Conservation (phyloP, 768 basidiomycete species). For the Boletus vinaceobasis region DNA sequence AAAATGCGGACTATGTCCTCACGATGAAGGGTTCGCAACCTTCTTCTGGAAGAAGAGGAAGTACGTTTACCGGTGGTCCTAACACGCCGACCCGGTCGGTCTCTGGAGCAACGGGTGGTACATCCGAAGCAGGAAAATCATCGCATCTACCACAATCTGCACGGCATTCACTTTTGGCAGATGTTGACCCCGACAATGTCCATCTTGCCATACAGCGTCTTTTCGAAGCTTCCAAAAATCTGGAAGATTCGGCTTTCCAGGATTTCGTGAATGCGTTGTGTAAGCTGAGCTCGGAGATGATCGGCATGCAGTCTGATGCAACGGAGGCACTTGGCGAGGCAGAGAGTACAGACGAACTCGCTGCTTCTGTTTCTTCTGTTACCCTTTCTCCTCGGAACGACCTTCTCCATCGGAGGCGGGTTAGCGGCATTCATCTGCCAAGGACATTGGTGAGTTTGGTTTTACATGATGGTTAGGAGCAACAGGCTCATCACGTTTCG, state of each 20-base stretch:
- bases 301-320: conserved; percentile 71
- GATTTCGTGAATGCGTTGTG: conserved; percentile 78
- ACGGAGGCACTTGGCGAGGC: conserved; percentile 24
- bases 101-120: conserved; percentile 27
- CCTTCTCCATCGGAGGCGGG: conserved; percentile 58
- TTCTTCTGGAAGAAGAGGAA: conserved; percentile 31
- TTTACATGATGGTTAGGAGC: not conserved
- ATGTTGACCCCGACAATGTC: conserved; percentile 74
- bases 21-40: conserved; percentile 50
- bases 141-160: conserved; percentile 22
- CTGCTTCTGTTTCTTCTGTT: conserved; percentile 31
- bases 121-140: conserved; percentile 17
- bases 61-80: conserved; percentile 32
- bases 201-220: conserved; percentile 73
- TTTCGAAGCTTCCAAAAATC: conserved; percentile 80
- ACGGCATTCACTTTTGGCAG: conserved; percentile 63
- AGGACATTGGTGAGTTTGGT: conserved; percentile 60
- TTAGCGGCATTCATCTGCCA: conserved; percentile 87
- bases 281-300: conserved; percentile 87
- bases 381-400: conserved; percentile 41
- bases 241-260: conserved; percentile 80
- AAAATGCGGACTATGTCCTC: conserved; percentile 93
- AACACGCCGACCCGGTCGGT: conserved; percentile 37
- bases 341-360: conserved; percentile 34
- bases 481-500: conserved; percentile 1